Evolutionary conservation across 2,329 filamentous ascomycete genomes (phyloP).

Genomic region (Ilyonectria robusta): DNA sequence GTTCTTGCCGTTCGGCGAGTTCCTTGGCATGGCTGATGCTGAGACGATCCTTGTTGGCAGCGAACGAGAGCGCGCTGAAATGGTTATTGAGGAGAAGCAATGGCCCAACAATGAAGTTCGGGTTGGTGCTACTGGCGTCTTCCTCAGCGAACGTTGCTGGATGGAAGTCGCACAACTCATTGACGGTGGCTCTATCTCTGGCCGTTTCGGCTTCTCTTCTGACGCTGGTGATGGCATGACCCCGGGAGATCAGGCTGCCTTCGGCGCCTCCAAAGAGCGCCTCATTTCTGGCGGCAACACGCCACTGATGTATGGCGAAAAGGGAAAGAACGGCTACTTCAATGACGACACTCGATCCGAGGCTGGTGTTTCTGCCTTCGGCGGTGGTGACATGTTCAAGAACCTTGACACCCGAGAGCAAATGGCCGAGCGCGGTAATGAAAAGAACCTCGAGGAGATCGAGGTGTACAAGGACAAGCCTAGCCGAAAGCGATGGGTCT

Average conservation of each 20-base stretch:
- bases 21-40: slow-evolving; percentile 87
- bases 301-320: slow-evolving; percentile 79
- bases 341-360: slow-evolving; percentile 93
- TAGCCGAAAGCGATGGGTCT: slow-evolving; percentile 92
- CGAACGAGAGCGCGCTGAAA: slow-evolving; percentile 91
- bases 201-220: slow-evolving; percentile 58
- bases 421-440: slow-evolving; percentile 95
- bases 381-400: slow-evolving; percentile 97
- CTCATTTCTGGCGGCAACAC: slow-evolving; percentile 67
- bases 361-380: slow-evolving; percentile 90
- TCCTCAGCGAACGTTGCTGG: slow-evolving; percentile 97
- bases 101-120: slow-evolving; percentile 95
- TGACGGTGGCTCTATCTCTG: slow-evolving; percentile 70
- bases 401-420: slow-evolving; percentile 94
- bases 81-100: slow-evolving; percentile 90
- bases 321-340: slow-evolving; percentile 84
- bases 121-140: slow-evolving; percentile 92
- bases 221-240: slow-evolving; percentile 75
- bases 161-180: slow-evolving; percentile 85
- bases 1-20: slow-evolving; percentile 96
- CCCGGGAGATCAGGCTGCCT: slow-evolving; percentile 72
- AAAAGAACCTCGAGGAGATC: slow-evolving; percentile 90
- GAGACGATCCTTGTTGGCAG: slow-evolving; percentile 91
- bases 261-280: slow-evolving; percentile 74
- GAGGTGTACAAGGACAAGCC: slow-evolving; percentile 85